Conservation (phyloP, 1,139 yeast genomes). For the Candida sp. region DNA sequence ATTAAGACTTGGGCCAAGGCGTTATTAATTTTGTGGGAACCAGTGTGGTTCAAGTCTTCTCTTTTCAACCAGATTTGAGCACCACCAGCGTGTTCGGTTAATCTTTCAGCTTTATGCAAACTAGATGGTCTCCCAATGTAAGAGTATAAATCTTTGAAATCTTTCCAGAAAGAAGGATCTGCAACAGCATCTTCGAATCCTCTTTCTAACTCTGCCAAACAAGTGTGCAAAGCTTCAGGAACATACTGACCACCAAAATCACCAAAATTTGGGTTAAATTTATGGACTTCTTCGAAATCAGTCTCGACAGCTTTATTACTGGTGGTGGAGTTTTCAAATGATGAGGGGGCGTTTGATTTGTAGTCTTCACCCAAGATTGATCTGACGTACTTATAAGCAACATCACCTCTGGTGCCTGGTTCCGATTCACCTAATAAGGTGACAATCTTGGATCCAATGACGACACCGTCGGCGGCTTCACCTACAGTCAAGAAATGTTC, state of each 20-base stretch:
- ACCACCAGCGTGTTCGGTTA: conserved; percentile 90
- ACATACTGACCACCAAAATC: conserved; percentile 98
- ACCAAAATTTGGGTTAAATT: conserved; percentile 78
- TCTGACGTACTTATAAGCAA: conserved; percentile 65
- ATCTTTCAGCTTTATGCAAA: conserved; percentile 85
- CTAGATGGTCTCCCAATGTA: conserved; percentile 97
- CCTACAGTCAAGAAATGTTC: conserved; percentile 87
- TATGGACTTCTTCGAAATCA: conserved; percentile 51
- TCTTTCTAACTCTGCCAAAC: conserved; percentile 81
- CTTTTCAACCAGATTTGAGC: conserved; percentile 98
- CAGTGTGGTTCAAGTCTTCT: conserved; percentile 97
- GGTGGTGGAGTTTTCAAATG: conserved; percentile 22
- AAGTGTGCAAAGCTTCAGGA: conserved; percentile 93
- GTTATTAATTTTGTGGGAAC: conserved; percentile 95
- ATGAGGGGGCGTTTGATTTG: conserved; percentile 28
- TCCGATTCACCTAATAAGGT: conserved; percentile 63
- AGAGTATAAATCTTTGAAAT: conserved; percentile 71
- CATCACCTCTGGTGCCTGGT: conserved; percentile 55
- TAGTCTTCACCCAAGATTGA: conserved; percentile 66
- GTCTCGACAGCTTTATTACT: conserved; percentile 15
- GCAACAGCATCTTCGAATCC: conserved; percentile 87
- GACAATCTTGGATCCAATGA: conserved; percentile 86
- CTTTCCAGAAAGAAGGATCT: conserved; percentile 92
- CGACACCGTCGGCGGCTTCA: conserved; percentile 85
- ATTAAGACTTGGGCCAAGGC: conserved; percentile 93